These are phyloP conservation scores for Penicillium alfredii DNA, from an alignment of 495 filamentous ascomycete species.

Conservation along the genomic window DNA sequence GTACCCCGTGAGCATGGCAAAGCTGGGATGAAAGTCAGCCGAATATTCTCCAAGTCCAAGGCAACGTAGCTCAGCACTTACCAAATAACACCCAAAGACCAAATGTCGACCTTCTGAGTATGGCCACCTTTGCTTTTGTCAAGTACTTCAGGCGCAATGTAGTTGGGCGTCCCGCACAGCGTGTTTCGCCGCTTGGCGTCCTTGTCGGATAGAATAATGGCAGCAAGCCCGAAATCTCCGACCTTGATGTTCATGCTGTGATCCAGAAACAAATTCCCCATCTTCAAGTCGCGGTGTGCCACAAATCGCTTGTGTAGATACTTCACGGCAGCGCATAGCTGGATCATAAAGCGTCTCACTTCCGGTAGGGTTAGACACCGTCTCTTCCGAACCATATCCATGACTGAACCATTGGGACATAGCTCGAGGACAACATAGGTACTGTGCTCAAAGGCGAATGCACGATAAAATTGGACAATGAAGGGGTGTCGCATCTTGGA, in stretches of 20 bases:
- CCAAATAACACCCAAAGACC: slow-evolving; percentile 96
- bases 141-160: slow-evolving; percentile 95
- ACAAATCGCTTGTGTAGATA: slow-evolving; percentile 93
- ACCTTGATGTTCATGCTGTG: slow-evolving; percentile 96
- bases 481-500: slow-evolving; percentile 93
- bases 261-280: slow-evolving; percentile 96
- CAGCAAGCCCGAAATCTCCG: slow-evolving; percentile 96
- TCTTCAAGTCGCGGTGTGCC: slow-evolving; percentile 95
- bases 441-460: slow-evolving; percentile 80
- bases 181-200: slow-evolving; percentile 83
- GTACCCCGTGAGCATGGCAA: slow-evolving; percentile 85
- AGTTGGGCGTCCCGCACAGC: slow-evolving; percentile 95
- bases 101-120: slow-evolving; percentile 90
- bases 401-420: slow-evolving; percentile 93
- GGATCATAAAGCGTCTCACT: slow-evolving; percentile 83
- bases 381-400: slow-evolving; percentile 92
- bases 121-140: slow-evolving; percentile 72
- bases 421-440: slow-evolving; percentile 94
- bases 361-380: slow-evolving; percentile 85
- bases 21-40: slow-evolving; percentile 42
- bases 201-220: slow-evolving; percentile 76
- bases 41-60: slow-evolving; percentile 3
- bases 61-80: too few species aligned
- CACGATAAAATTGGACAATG: slow-evolving; percentile 90
- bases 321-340: slow-evolving; percentile 92